Base-by-base conservation (phyloP, 1,139 yeast species). In the Saccharomyces uvarum region DNA sequence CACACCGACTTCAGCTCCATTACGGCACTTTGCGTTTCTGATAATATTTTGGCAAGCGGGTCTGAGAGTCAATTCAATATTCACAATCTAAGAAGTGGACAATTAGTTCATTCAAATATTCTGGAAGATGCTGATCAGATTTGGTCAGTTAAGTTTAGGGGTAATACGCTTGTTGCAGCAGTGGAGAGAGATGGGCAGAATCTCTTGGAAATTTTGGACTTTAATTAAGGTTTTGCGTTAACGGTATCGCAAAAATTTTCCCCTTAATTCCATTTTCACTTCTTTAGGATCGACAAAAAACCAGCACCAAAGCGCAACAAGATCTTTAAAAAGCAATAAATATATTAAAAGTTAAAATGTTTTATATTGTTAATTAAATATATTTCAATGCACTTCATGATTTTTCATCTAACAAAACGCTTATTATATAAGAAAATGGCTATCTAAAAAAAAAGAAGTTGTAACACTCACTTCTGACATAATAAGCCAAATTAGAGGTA, bases 131-230 rank as follows among this genome's bases (percentile, higher is more conserved):
- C 90, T 14, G 90, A 88, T 5, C 86, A 89, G 29, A 89, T 91
- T 32, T 93, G 99, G 98, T 97, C 93, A 64, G 97, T 93, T 1
- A 80, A 88, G 61, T 88, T 90, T 65, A 95, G 89, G 68, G 82
- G 83, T 59, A 79, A 87, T 56, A 77, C 93, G 52, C 87, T 97
- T 66, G 89, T 91, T 42, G 95, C 96, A 21, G 98, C 98, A 0
- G 95, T 91, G 14, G 76, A 78, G 84, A 62, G 75, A 70, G 83
- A 82, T 53, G 79, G 80, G 44, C 82, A 81, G 61, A 86, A 86
- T 38, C 76, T 70, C 56, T 84, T 93, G 59, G 97, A 91, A 69
- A 86, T 93, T 42, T 74, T 90, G 55, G 97, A 91, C 67, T 91
- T 90, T 71, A 85, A 70, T n/a, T 58, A 51, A 26, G 54, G 54